phyloP scores from a whole-genome alignment of 2,329 filamentous ascomycete species.

The Graphilbum ipis-grandicollis region DNA sequence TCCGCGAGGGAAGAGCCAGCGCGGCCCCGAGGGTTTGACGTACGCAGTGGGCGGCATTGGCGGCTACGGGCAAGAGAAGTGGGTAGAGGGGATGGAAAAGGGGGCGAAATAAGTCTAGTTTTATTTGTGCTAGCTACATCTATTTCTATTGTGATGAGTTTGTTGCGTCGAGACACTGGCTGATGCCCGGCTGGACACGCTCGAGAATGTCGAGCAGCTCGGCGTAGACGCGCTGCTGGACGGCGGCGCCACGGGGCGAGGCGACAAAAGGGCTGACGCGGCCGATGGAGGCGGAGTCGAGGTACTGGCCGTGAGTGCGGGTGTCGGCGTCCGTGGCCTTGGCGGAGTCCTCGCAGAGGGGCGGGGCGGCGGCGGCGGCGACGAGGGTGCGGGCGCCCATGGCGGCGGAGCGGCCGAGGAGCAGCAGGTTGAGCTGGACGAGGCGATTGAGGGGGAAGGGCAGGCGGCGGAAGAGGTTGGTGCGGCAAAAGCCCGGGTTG shows the following conservation, averaged over 20 bases:
- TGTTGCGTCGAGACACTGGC: conserved; percentile 10
- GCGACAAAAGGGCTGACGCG: conserved; percentile 15
- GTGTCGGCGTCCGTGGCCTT: no score
- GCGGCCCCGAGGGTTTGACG: conserved; percentile 45
- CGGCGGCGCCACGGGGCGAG: conserved; percentile 19
- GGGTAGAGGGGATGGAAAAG: background rate
- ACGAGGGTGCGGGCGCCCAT: conserved; percentile 22
- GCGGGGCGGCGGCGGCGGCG: conserved; percentile 18
- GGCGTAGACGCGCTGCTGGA: conserved; percentile 20
- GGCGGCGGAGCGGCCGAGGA: conserved; percentile 20
- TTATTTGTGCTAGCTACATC: background rate
- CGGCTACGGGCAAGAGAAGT: conserved; percentile 36
- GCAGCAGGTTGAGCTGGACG: conserved; percentile 3
- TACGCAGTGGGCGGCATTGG: conserved; percentile 37
- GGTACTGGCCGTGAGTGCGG: conserved; percentile 20
- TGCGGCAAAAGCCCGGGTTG: conserved; percentile 23
- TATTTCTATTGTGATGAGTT: no score
- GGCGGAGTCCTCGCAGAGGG: conserved; percentile 13
- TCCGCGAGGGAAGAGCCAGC: conserved; percentile 44
- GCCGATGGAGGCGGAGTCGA: conserved; percentile 16
- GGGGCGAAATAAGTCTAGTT: background rate
- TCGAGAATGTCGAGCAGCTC: conserved; percentile 26
- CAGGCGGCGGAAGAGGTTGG: conserved; percentile 19
- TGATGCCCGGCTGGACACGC: conserved; percentile 21
- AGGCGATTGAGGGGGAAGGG: conserved; percentile 14